Base-by-base conservation (phyloP, 2,329 filamentous ascomycete genomes). In the Scytalidium sp. region DNA sequence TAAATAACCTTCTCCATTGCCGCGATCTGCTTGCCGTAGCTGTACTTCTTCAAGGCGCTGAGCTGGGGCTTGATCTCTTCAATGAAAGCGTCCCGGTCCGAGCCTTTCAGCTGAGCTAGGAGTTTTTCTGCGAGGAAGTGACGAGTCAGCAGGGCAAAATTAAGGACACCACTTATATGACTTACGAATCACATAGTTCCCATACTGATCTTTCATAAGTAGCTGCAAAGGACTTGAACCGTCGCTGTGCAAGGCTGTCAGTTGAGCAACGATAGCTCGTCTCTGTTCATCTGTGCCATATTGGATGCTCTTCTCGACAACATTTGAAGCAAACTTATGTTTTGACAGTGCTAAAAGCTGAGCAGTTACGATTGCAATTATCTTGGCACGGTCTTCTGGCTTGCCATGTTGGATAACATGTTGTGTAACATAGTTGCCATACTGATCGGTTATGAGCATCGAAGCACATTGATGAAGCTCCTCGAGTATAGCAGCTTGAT, bases 101-200 rank as follows among this genome's bases (percentile, higher is more conserved):
- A 67, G 2, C 79, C 83, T 39, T 83, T 73, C 3, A 90, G 73
- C 56, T 80, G 72, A 7, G 72, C 75, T 27, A 96, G 75, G 4
- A 97, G 78, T 72, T 92, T 96, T 72, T 97, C 90, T 95, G 64
- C 25, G n/a, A 15, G 9, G 21, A 45, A 42, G 36, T 55, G 47
- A 19, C 3, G 17, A 27, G 23, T 44, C 9, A 15, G 23, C 7
- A 5, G 15, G 17, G 15, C 21, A 49, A 25, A 27, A 25, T 15
- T n/a, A 19, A 41, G 10, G 19, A n/a, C 21, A 36, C 15, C 5
- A 36, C 13, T 36, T n/a, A 15, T 5, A 15, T 36, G 32, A 83
- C 90, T 83, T 82, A 96, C 91, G 93, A 54, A 97, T 87, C 5
- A 97, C 93, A 65, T 97, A 99, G 68, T 99, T 99, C 52, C 90